Base-by-base conservation (phyloP, 2,329 filamentous ascomycete genomes). In the Pyrenophora tritici-repentis region DNA sequence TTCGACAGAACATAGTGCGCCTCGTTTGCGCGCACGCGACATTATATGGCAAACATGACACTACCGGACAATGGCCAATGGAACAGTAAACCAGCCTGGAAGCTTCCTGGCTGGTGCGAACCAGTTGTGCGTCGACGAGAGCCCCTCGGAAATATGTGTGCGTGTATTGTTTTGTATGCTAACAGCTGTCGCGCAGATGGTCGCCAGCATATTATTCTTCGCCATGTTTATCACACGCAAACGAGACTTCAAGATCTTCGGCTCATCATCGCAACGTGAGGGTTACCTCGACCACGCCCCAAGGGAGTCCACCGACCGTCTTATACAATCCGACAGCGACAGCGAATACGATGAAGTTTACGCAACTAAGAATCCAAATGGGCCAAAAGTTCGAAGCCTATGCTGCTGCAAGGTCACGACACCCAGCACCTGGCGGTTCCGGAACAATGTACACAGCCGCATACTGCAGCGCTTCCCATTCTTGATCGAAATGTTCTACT, bases 401-500 rank as follows among this genome's bases (percentile, higher is more conserved):
- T 83, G 78, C 59, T 80, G 83, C n/a, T 67, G 78, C 36, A 67
- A 77, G 14, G 65, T 83, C 50, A 65, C 72, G 8, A 86, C 79
- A 5, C 84, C 83, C 9, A 86, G 85, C 61, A 82, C 83, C 2
- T 81, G 81, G 3, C 79, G 82, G n/a, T 88, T 86, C 69, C 77
- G 79, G 33, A 77, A 81, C 53, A 73, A 86, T 65, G 68, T 81
- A 41, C 85, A 87, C 67, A 86, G 82, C 54, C 78, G 84, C 20
- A 78, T 88, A 47, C 75, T 88, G 51, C 82, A 86, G 67, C 86
- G 85, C 64, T 87, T 85, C 58, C 86, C 86, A 4, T 89, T 89
- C 65, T 70, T 89, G 47, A 79, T 89, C 41, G 86, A 89, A 70
- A 88, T 89, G 84, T 88, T 88, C 69, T 89, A 89, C 74, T 89